Conservation (phyloP, 306 rosid species). For the Luffa aegyptiaca region DNA sequence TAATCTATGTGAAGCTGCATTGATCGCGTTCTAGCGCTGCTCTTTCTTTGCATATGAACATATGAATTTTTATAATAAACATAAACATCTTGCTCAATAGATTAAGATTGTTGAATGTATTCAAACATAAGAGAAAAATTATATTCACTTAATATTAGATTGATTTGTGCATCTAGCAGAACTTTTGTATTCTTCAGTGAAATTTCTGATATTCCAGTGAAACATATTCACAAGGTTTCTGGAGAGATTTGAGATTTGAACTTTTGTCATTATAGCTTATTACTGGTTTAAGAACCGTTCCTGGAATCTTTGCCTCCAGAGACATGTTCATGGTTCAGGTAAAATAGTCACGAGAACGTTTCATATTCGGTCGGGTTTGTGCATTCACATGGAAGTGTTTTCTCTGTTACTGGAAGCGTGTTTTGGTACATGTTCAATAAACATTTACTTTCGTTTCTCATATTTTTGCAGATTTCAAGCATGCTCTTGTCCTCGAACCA, state of each 20-base stretch:
- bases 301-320: neutral
- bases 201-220: neutral
- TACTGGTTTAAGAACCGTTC: no score
- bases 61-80: neutral
- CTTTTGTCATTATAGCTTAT: neutral
- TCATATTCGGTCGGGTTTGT: neutral
- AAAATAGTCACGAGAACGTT: neutral
- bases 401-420: neutral
- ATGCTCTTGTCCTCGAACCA: conserved; percentile 78
- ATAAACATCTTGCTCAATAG: neutral
- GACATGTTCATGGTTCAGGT: neutral
- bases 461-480: conserved; percentile 59
- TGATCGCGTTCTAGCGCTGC: neutral
- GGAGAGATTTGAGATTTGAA: neutral
- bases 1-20: neutral
- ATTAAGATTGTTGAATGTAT: neutral
- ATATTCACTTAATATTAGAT: neutral
- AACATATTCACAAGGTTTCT: neutral
- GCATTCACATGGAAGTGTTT: neutral
- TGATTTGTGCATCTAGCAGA: neutral
- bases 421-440: neutral
- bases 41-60: neutral
- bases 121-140: neutral
- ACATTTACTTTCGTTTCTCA: neutral
- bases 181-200: neutral